Evolutionary conservation across 257 asterid species (phyloP).

Genomic region (Cruciata laevipes): DNA sequence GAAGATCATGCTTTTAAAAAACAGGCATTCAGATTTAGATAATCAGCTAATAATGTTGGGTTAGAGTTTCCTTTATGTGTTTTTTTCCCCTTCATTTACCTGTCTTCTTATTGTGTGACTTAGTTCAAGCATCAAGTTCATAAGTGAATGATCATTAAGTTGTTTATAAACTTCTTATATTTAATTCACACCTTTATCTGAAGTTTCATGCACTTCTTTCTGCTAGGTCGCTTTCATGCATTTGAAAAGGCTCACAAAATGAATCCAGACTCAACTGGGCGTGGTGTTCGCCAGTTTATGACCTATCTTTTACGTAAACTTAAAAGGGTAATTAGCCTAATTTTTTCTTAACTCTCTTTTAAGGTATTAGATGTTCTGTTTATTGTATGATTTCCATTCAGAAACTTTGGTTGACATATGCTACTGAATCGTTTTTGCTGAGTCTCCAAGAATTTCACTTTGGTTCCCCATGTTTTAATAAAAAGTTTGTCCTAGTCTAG

Average conservation of each 20-base stretch:
- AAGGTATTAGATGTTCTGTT: constrained; percentile 1
- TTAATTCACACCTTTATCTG: neutral
- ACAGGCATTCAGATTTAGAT: neutral
- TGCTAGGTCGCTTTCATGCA: constrained; percentile 90
- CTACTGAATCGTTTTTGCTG: neutral
- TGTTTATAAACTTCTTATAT: neutral
- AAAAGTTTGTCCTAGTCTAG: neutral
- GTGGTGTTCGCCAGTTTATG: constrained; percentile 97
- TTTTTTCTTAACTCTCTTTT: constrained; percentile 3
- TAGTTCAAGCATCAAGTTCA: neutral
- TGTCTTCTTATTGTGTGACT: neutral
- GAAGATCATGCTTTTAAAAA: neutral
- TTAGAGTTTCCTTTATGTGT: neutral
- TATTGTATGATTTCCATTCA: neutral
- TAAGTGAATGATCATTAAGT: neutral
- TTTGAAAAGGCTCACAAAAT: constrained; percentile 88
- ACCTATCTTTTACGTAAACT: constrained; percentile 81
- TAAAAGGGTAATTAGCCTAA: constrained; percentile 49
- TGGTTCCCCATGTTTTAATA: neutral
- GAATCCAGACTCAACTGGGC: constrained; percentile 81
- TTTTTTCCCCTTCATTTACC: neutral
- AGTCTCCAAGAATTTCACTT: neutral
- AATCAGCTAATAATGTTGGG: too few species aligned
- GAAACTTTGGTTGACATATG: too few species aligned
- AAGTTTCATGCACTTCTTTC: constrained; percentile 11